Evolutionary conservation across 768 basidiomycete genomes (phyloP).

Genomic region (Glaciozyma antarctica): DNA sequence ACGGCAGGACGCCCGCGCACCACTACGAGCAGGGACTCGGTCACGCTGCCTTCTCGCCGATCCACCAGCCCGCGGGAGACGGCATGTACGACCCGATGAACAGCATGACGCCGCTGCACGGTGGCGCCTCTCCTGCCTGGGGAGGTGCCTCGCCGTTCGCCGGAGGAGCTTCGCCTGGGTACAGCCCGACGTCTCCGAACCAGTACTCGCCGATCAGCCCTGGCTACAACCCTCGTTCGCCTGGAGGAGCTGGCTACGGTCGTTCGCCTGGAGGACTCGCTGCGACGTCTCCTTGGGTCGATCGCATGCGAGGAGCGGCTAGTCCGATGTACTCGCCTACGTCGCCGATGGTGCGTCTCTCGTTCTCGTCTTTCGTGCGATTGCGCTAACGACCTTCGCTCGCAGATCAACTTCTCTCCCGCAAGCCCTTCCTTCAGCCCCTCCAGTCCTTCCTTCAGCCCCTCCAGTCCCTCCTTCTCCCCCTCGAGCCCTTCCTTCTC

Average conservation of each 20-base stretch:
- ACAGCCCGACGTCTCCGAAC: conserved; percentile 10
- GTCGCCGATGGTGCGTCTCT: conserved; percentile 40
- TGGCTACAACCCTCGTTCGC: conserved; percentile 84
- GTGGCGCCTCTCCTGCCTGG: neutral
- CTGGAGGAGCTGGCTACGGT: conserved; percentile 69
- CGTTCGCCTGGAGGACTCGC: conserved; percentile 32
- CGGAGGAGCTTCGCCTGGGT: conserved; percentile 13
- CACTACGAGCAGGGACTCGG: conserved; percentile 26
- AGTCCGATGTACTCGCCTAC: conserved; percentile 41
- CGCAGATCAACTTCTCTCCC: conserved; percentile 48
- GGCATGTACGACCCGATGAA: conserved; percentile 43
- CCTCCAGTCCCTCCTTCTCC: neutral
- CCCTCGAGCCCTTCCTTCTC: neutral
- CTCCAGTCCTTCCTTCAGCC: neutral
- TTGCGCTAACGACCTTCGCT: conserved; percentile 75
- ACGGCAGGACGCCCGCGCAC: conserved; percentile 66
- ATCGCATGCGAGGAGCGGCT: conserved; percentile 36
- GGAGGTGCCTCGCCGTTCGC: conserved; percentile 26
- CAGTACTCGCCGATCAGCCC: conserved; percentile 67
- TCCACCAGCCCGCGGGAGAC: conserved; percentile 58
- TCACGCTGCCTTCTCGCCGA: conserved; percentile 79
- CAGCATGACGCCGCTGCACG: conserved; percentile 3
- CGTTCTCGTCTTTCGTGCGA: conserved; percentile 51
- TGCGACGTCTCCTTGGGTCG: conserved; percentile 44
- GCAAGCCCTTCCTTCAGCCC: conserved; percentile 3